Conservation (phyloP, 257 asterid species). For the Craterostigma plantagineum region DNA sequence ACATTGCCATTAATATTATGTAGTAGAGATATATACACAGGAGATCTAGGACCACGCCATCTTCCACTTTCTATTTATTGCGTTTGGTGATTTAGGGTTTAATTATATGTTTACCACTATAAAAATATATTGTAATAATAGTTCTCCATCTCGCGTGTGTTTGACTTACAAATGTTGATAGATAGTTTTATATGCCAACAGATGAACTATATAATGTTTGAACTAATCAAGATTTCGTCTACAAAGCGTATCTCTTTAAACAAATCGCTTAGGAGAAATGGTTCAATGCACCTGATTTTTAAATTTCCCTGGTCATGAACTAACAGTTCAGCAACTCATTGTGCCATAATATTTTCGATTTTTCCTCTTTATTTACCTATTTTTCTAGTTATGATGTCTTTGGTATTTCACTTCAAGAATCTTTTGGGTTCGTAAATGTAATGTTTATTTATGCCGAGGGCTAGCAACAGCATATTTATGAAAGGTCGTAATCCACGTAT, state of each 20-base stretch:
- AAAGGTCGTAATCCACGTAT: too few species aligned
- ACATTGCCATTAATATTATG: too few species aligned
- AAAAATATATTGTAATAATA: too few species aligned
- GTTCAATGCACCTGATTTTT: constrained; percentile 17
- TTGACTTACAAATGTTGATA: too few species aligned
- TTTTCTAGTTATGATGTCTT: not conserved
- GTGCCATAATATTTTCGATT: not conserved
- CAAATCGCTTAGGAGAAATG: constrained; percentile 8
- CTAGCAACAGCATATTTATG: too few species aligned
- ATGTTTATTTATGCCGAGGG: too few species aligned
- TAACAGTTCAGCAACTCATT: constrained; percentile 11
- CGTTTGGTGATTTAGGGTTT: too few species aligned
- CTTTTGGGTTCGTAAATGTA: not conserved
- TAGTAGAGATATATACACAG: too few species aligned
- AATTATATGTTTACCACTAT: too few species aligned
- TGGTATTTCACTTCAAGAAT: not conserved
- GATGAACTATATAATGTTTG: constrained; percentile 3
- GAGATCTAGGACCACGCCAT: too few species aligned
- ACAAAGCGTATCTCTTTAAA: constrained; percentile 16
- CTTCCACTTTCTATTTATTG: too few species aligned
- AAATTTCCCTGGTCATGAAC: constrained; percentile 1
- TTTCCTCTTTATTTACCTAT: constrained; percentile 1
- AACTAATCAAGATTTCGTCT: constrained; percentile 10
- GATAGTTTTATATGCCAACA: not conserved
- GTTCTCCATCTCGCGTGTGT: too few species aligned